Percentiles rank a stretch among this genome's conserved stretches.
Conservation (phyloP, 192 early-diverging fungal species). For the Radiomyces spectabilis region DNA sequence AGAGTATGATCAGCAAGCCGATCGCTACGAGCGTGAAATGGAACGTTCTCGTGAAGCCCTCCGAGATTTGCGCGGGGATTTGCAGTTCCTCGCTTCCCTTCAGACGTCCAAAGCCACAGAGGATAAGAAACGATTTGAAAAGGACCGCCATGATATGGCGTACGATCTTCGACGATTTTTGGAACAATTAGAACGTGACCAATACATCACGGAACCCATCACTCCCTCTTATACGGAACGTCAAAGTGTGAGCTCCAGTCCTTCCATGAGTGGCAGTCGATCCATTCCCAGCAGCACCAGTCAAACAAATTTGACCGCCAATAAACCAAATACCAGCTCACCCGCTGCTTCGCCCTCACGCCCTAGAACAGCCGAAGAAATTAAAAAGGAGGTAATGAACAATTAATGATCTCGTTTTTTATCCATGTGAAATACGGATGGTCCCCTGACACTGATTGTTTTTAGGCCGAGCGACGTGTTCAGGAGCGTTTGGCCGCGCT, state of each 20-base stretch:
- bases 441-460: background rate
- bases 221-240: too few species aligned
- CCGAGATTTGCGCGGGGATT: constrained; percentile 28
- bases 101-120: background rate
- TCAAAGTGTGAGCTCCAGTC: constrained; percentile 1
- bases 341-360: constrained; percentile 5
- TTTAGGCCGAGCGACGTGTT: constrained; percentile 28
- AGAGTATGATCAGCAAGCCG: constrained; percentile 31
- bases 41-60: constrained; percentile 33
- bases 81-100: constrained; percentile 13
- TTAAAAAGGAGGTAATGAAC: constrained; percentile 24
- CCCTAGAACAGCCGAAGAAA: constrained; percentile 28
- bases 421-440: background rate
- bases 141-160: constrained; percentile 35
- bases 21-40: constrained; percentile 36
- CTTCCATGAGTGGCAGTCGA: too few species aligned
- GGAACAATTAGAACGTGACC: constrained; percentile 28
- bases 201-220: too few species aligned
- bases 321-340: background rate
- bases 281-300: too few species aligned
- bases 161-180: constrained; percentile 37
- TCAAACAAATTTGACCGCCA: too few species aligned
- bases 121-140: constrained; percentile 27
- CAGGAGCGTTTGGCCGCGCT: constrained; percentile 27
- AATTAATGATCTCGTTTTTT: background rate